Percentiles rank a stretch among this genome's conserved stretches.
Evolutionary conservation across 1,284 basidiomycete species (phyloP).

Genomic region (Mycena citricolor): DNA sequence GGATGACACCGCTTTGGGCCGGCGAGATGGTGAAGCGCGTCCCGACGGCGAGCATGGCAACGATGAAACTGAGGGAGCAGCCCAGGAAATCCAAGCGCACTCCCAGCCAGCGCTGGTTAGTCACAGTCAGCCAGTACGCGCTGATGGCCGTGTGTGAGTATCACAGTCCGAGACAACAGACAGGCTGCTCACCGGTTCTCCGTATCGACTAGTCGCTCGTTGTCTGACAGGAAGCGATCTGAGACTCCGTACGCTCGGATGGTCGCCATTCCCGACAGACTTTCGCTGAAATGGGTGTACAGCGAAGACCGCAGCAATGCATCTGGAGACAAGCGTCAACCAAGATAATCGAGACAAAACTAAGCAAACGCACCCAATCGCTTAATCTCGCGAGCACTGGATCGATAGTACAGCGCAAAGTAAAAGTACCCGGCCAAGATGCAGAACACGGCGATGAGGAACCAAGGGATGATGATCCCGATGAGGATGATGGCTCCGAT

Average conservation of each 20-base stretch:
- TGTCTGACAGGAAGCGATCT: constrained; percentile 72
- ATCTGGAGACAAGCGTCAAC: constrained; percentile 37
- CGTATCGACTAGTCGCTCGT: constrained; percentile 76
- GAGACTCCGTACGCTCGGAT: constrained; percentile 83
- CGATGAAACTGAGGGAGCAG: constrained; percentile 72
- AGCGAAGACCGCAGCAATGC: constrained; percentile 61
- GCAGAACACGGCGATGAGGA: constrained; percentile 71
- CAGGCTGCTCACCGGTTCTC: constrained; percentile 70
- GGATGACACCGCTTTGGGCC: constrained; percentile 70
- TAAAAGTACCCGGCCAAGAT: constrained; percentile 61
- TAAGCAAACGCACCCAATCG: constrained; percentile 45
- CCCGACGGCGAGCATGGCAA: constrained; percentile 78
- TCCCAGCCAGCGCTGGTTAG: constrained; percentile 88
- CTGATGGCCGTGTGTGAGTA: constrained; percentile 32
- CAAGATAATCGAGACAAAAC: background rate
- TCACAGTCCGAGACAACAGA: background rate
- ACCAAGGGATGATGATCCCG: constrained; percentile 80
- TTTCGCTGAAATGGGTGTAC: constrained; percentile 90
- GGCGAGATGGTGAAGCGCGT: constrained; percentile 76
- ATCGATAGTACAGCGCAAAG: constrained; percentile 81
- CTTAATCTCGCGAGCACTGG: constrained; percentile 89
- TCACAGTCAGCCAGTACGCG: constrained; percentile 84
- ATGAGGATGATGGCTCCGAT: constrained; percentile 78
- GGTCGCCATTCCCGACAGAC: constrained; percentile 81
- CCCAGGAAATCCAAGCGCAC: constrained; percentile 87